Percentiles rank a stretch among this genome's conserved stretches.
Evolutionary conservation across 805 yeast genomes (phyloP).

Genomic region (Ogataea naganishii): DNA sequence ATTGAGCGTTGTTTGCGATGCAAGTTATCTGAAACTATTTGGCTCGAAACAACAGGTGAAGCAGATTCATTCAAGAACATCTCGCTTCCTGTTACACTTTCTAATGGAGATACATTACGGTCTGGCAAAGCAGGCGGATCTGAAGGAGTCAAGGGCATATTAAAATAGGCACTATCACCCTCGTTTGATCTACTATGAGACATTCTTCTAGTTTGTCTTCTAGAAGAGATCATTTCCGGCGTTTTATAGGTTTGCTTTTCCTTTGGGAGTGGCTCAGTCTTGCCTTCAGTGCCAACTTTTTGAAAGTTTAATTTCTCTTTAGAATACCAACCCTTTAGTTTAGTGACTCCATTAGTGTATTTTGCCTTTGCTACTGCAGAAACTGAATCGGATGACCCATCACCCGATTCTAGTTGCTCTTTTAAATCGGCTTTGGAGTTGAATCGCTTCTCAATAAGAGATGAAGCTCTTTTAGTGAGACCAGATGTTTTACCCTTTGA

Average conservation of each 20-base stretch:
- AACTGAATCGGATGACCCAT: constrained; percentile 19
- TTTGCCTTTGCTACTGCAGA: constrained; percentile 8
- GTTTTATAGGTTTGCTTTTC: constrained; percentile 21
- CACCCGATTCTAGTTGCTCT: constrained; percentile 15
- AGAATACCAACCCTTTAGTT: constrained; percentile 63
- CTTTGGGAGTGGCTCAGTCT: constrained; percentile 3
- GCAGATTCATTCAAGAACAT: no score
- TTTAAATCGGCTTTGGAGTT: constrained; percentile 10
- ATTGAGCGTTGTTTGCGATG: no score
- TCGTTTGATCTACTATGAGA: neutral
- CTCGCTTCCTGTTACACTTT: no score
- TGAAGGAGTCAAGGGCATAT: constrained; percentile 1
- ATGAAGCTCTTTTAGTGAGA: constrained; percentile 8
- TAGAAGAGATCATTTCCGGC: constrained; percentile 61
- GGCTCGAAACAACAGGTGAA: no score
- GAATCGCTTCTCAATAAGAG: constrained; percentile 5
- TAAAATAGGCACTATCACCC: constrained; percentile 1
- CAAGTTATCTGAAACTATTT: no score
- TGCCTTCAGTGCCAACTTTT: constrained; percentile 5
- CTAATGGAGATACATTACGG: no score
- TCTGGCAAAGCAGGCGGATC: no score
- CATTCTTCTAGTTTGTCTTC: constrained; percentile 25
- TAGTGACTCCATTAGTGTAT: constrained; percentile 22
- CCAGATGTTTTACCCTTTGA: constrained; percentile 8
- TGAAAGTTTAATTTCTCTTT: constrained; percentile 28